phyloP scores from a whole-genome alignment of 1,284 basidiomycete genomes.

The Microbotryomycetes sp. region DNA sequence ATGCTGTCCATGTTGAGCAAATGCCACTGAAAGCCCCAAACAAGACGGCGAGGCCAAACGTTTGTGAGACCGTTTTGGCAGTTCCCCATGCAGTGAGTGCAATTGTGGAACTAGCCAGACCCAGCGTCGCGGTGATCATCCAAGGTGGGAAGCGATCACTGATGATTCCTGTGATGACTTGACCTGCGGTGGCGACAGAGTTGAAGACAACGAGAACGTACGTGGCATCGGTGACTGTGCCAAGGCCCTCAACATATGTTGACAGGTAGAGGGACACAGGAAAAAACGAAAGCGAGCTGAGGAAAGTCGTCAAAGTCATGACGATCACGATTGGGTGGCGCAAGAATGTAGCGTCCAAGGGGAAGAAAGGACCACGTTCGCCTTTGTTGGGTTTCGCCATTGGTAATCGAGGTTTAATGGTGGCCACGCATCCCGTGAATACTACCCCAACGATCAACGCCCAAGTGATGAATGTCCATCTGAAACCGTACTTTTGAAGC shows the following conservation, averaged over 20 bases:
- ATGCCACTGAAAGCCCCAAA: background rate
- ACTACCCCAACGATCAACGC: constrained; percentile 8
- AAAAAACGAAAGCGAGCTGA: constrained; percentile 21
- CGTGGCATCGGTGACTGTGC: background rate
- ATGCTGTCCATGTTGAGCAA: constrained; percentile 13
- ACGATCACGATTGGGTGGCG: constrained; percentile 13
- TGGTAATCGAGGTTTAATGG: constrained; percentile 23
- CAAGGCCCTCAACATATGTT: constrained; percentile 1
- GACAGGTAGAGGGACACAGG: constrained; percentile 22
- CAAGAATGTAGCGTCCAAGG: constrained; percentile 13
- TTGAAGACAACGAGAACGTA: constrained; percentile 19
- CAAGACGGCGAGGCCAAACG: constrained; percentile 21
- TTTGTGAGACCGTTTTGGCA: constrained; percentile 4
- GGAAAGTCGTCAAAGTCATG: constrained; percentile 19
- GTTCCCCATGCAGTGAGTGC: constrained; percentile 16
- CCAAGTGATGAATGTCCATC: constrained; percentile 23
- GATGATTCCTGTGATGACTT: constrained; percentile 6
- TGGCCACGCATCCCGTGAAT: constrained; percentile 1
- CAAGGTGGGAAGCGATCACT: constrained; percentile 6
- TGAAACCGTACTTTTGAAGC: constrained; percentile 15
- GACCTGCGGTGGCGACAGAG: background rate
- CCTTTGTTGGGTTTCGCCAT: background rate
- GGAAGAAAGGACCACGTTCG: constrained; percentile 7
- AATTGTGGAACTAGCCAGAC: background rate
- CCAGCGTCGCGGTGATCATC: background rate